Conservation (phyloP, 495 filamentous ascomycete genomes). For the Lasiosphaeria miniovina region DNA sequence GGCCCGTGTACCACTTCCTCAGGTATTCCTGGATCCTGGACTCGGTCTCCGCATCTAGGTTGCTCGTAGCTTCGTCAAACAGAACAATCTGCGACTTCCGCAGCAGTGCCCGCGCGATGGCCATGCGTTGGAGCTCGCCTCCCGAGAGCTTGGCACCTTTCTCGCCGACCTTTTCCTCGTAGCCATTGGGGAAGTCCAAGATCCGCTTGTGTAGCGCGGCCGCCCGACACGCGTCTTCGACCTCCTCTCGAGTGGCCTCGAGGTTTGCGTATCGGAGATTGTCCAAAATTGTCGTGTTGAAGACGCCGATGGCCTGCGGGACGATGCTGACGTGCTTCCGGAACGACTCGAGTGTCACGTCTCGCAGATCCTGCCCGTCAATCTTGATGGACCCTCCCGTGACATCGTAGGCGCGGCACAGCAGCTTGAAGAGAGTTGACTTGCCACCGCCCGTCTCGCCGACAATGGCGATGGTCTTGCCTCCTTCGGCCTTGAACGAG, state of each 20-base stretch:
- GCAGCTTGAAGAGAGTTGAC: constrained; percentile 50
- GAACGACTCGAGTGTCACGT: constrained; percentile 61
- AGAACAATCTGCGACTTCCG: constrained; percentile 68
- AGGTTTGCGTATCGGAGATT: constrained; percentile 40
- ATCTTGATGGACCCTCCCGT: constrained; percentile 75
- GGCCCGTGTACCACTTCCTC: constrained; percentile 13
- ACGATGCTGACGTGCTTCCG: constrained; percentile 37
- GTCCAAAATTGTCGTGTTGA: constrained; percentile 42
- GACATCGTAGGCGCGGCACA: constrained; percentile 59
- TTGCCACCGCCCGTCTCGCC: constrained; percentile 59
- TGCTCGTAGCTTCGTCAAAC: constrained; percentile 71
- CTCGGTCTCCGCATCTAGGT: constrained; percentile 54
- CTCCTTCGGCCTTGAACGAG: constrained; percentile 45
- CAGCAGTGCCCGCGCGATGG: constrained; percentile 62
- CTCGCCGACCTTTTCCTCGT: constrained; percentile 51
- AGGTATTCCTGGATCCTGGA: constrained; percentile 13
- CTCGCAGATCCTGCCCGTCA: constrained; percentile 71
- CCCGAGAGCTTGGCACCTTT: constrained; percentile 51
- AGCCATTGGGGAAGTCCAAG: constrained; percentile 46
- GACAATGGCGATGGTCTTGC: constrained; percentile 53
- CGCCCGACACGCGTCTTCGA: constrained; percentile 25
- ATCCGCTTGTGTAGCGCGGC: constrained; percentile 39
- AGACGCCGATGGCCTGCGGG: constrained; percentile 43
- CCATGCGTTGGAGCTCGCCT: constrained; percentile 58
- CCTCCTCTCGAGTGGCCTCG: constrained; percentile 34